Evolutionary conservation across 2,329 filamentous ascomycete species (phyloP).

Genomic region (Daldinia sp.): DNA sequence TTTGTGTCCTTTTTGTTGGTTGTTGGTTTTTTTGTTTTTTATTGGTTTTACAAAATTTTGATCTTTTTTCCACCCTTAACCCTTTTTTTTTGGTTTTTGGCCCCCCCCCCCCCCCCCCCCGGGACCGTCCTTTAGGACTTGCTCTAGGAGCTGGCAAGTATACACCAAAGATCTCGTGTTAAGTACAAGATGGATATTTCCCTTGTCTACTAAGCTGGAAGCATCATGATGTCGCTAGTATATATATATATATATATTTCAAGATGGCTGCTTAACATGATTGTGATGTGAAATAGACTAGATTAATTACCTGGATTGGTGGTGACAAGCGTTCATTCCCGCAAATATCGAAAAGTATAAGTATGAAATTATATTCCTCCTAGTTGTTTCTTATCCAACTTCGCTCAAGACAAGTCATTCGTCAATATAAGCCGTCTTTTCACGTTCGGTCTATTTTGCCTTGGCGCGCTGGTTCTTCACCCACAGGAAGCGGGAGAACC

Average conservation of each 20-base stretch:
- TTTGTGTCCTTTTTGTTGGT: too few relatives aligned
- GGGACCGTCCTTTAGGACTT: not conserved
- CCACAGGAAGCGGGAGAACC: constrained; percentile 30
- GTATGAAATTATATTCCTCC: not conserved
- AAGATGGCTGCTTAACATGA: not conserved
- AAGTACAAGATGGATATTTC: not conserved
- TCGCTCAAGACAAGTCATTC: not conserved
- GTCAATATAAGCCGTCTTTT: not conserved
- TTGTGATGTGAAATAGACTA: too few relatives aligned
- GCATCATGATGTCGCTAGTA: not conserved
- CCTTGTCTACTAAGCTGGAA: not conserved
- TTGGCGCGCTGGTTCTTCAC: constrained; percentile 27
- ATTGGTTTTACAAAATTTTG: too few relatives aligned
- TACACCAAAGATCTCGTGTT: not conserved
- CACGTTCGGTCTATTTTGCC: constrained; percentile 3
- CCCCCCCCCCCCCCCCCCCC: too few relatives aligned
- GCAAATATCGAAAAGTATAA: not conserved
- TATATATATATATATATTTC: not conserved
- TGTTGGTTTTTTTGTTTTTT: too few relatives aligned
- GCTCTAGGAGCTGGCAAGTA: not conserved
- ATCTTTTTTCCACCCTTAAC: too few relatives aligned
- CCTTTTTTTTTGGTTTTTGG: too few relatives aligned
- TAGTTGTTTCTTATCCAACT: not conserved
- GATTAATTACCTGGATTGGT: not conserved
- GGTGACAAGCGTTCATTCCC: not conserved